These are phyloP conservation scores for Trametes punicea DNA, from an alignment of 768 basidiomycete genomes.

Conservation along the genomic window DNA sequence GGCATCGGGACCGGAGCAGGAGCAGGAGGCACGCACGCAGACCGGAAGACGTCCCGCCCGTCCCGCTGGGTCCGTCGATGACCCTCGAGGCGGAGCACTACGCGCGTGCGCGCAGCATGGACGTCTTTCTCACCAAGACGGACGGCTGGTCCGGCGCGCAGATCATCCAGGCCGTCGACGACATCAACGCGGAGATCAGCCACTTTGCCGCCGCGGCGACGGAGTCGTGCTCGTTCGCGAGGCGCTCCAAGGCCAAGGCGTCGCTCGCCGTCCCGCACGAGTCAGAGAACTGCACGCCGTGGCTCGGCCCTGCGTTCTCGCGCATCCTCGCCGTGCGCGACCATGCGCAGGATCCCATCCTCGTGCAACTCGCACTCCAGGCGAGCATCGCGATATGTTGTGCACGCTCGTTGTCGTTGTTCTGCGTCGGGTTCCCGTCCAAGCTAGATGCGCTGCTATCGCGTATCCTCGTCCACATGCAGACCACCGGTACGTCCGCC, in stretches of 20 bases:
- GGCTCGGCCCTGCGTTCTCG: conserved; percentile 62
- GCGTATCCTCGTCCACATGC: conserved; percentile 26
- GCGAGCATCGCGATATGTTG: conserved; percentile 66
- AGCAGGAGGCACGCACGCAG: conserved; percentile 19
- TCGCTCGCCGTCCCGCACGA: conserved; percentile 7
- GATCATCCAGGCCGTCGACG: conserved; percentile 73
- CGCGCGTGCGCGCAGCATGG: conserved; percentile 55
- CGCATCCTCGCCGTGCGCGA: conserved; percentile 60
- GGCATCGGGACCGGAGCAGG: conserved; percentile 22
- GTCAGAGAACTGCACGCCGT: conserved; percentile 50
- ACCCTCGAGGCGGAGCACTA: conserved; percentile 47
- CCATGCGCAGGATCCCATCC: conserved; percentile 70
- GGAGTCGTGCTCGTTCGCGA: conserved; percentile 48
- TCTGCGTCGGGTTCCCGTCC: conserved; percentile 72
- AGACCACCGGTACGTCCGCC: conserved; percentile 20
- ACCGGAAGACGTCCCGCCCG: conserved; percentile 25
- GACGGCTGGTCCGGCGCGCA: conserved; percentile 76
- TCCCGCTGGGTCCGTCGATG: conserved; percentile 18
- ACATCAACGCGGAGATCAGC: conserved; percentile 78
- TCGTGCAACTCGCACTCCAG: conserved; percentile 75
- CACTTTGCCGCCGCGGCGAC: conserved; percentile 75
- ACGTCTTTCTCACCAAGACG: conserved; percentile 69
- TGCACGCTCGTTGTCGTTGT: conserved; percentile 62
- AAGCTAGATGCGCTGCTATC: conserved; percentile 61
- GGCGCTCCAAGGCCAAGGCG: conserved; percentile 20